Percentiles rank a stretch among this genome's conserved stretches.
Evolutionary conservation across 257 asterid species (phyloP).

Genomic region (Petunia secreta): DNA sequence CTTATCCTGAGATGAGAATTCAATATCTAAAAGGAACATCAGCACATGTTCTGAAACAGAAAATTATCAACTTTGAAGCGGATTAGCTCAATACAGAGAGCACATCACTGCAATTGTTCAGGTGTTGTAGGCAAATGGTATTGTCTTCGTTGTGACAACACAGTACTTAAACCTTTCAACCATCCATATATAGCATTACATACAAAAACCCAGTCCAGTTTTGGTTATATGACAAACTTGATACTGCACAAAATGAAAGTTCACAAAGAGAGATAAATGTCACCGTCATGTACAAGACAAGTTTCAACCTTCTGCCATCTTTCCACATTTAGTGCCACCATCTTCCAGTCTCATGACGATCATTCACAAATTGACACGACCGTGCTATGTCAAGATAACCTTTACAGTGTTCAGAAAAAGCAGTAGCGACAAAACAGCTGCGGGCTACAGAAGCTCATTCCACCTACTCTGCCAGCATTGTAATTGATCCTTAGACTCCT

Average conservation of each 20-base stretch:
- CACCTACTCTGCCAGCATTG: conserved; percentile 39
- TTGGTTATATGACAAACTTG: conserved; percentile 11
- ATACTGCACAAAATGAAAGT: conserved; percentile 15
- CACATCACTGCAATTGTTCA: conserved; percentile 2
- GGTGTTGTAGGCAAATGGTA: not conserved
- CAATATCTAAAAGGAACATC: not conserved
- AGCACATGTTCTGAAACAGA: not conserved
- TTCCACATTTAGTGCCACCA: not conserved
- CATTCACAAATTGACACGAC: not conserved
- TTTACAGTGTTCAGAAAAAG: not conserved
- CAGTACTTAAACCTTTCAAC: not conserved
- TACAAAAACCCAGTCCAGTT: conserved; percentile 6
- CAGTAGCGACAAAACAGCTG: conserved; percentile 1
- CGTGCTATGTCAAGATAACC: not conserved
- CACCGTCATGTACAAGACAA: conserved; percentile 16
- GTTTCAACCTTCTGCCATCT: conserved; percentile 7
- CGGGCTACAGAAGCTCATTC: conserved; percentile 35
- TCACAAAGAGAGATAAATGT: not conserved
- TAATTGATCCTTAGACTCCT: conserved; percentile 37
- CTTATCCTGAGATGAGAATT: not conserved
- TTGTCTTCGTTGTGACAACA: not conserved
- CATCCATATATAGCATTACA: not conserved
- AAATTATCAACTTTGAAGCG: not conserved
- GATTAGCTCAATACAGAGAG: not conserved
- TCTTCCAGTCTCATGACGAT: not conserved